Conservation (phyloP, 768 basidiomycete genomes). For the Tulasnella sp. region DNA sequence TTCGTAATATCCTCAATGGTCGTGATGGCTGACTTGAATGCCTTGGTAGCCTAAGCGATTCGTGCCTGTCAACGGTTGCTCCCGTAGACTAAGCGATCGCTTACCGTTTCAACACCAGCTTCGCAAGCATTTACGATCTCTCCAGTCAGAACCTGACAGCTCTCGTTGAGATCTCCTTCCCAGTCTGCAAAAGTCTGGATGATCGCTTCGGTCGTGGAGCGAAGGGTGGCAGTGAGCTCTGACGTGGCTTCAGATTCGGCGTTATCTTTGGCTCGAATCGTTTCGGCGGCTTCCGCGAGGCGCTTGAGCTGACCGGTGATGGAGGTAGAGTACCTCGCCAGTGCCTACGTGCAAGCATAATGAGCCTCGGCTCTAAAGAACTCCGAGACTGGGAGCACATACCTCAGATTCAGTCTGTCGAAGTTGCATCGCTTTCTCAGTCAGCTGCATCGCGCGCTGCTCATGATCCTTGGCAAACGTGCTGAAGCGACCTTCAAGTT, state of each 20-base stretch:
- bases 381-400: not conserved
- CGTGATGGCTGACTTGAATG: slow-evolving; percentile 60
- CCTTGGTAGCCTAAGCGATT: slow-evolving; percentile 42
- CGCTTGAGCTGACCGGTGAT: slow-evolving; percentile 62
- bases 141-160: slow-evolving; percentile 57
- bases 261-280: slow-evolving; percentile 61
- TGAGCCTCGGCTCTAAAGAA: too few species aligned
- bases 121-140: slow-evolving; percentile 44
- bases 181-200: slow-evolving; percentile 58
- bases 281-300: slow-evolving; percentile 55
- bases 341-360: slow-evolving; percentile 29
- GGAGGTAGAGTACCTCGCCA: slow-evolving; percentile 51
- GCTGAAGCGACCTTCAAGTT: slow-evolving; percentile 61
- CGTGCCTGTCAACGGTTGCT: not conserved
- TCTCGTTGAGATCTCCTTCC: slow-evolving; percentile 56
- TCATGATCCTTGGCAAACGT: slow-evolving; percentile 63
- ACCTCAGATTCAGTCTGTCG: slow-evolving; percentile 60
- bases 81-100: slow-evolving; percentile 36
- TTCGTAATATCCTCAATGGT: slow-evolving; percentile 63
- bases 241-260: slow-evolving; percentile 58
- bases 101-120: slow-evolving; percentile 53
- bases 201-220: slow-evolving; percentile 58
- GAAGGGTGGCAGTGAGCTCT: slow-evolving; percentile 54
- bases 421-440: slow-evolving; percentile 59
- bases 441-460: slow-evolving; percentile 58